Evolutionary conservation across 768 basidiomycete genomes (phyloP), one percentile per base, ranked within the genome.

Genomic region (Mycena vulgaris): DNA sequence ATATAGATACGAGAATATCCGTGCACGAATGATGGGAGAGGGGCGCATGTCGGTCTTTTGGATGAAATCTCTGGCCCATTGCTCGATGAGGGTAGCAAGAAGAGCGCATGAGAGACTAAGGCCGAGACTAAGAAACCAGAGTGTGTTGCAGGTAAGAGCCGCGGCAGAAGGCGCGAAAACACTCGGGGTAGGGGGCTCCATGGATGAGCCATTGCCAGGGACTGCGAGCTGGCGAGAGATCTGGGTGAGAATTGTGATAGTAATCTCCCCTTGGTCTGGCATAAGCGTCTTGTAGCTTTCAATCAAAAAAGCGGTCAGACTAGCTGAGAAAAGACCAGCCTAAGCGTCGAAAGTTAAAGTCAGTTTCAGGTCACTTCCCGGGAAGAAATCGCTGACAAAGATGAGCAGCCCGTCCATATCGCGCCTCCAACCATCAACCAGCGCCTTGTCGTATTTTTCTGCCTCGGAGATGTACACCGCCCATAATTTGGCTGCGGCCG

Each of bases 251-350:
- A 66, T 33, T 1, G 33, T 33, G 13, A 56, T 16, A 1, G 48
- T 49, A 19, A 10, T 7, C 4, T 35, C 42, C 2, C 53, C 53
- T 10, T 17, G 27, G 48, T 37, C 52, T 19, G 62, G 62, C 5
- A 13, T 57, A 2, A 59, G 35, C 17, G 40, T 63, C 30, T 57
- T 13, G 30, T 57, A 69, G 37, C 61, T 69, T 40, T 69, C 68
- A 31, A 62, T 59, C 14, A 69, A 14, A 28, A 69, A 69, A 28
- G 68, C 63, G 2, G 62, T 64, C 21, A 69, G 28, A 23, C 39
- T 65, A 7, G 68, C 62, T 2, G 68, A 69, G 33, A 69, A 69
- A 23, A 69, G 47, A 58, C 61, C 61, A 16, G 62, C 68, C 68
- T 69, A 23, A 5, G n/a, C 14, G 4, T 56, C 17, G 27, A 51